Base-by-base conservation (phyloP, 2,329 filamentous ascomycete genomes). In the Microsporum audouinii region DNA sequence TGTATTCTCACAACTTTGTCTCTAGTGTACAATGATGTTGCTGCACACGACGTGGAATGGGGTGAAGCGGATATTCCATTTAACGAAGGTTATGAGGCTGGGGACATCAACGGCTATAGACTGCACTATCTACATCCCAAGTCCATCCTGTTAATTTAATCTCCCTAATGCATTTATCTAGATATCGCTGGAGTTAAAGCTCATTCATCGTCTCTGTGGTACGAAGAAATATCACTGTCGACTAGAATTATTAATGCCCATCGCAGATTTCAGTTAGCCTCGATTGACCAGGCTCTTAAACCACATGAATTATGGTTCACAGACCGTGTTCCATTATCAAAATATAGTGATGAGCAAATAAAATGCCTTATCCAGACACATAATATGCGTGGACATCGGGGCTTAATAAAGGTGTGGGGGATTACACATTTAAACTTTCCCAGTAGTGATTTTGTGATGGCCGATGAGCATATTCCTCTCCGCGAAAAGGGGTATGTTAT, bases 401-500 rank as follows among this genome's bases (percentile, higher is more conserved):
- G 45, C 8, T 23, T 23, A 12, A 5, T 12, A 3, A 23, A 51
- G 8, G 45, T 51, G 23, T 51, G 45, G 45, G 12, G 45, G 27
- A 8, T 29, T 23, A 51, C 45, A 12, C 45, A 51, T 51, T 12
- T 29, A 31, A 7, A 29, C 10, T 33, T 6, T 3, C 4, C 49
- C 49, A 57, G 39, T 34, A 23, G 6, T 14, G 10, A 27, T 14
- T 60, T 49, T 59, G 17, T 29, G 29, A 41, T 58, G 57, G 57
- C 57, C 14, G 12, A 29, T 23, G 29, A 33, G 2, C 61, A 51
- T 31, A 29, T 62, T 8, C 43, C 53, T 29, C 58, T 62, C 43
- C 53, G 61, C 23, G 33, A 45, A 60, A 51, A 51, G 51, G 61
- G 61, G 31, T 62, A 62, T 36, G 61, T 62, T 7, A 58, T 63